A percentile compares a stretch with the other conserved stretches of the same genome.
phyloP scores from a whole-genome alignment of 139 green algal genomes.

The Picochlorum sp. region DNA sequence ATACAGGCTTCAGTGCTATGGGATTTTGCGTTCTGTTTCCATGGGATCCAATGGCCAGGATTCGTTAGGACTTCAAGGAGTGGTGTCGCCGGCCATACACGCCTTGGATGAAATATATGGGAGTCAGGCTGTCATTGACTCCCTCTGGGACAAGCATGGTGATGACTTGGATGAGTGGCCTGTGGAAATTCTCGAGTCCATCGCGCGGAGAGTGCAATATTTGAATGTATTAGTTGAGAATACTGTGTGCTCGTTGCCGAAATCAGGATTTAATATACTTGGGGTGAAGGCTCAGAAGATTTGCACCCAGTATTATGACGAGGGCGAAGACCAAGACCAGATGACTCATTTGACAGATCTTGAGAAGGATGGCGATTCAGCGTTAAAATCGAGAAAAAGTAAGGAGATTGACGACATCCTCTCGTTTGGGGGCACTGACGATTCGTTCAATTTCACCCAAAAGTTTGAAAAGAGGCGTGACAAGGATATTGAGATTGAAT shows the following conservation, averaged over 20 bases:
- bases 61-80: conserved; percentile 19
- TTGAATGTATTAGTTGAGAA: conserved; percentile 19
- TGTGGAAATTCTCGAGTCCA: conserved; percentile 34
- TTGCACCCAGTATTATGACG: too few species aligned
- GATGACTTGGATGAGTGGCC: conserved; percentile 41
- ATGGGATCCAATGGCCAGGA: conserved; percentile 13
- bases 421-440: conserved; percentile 22
- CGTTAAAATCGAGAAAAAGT: conserved; percentile 20
- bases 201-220: conserved; percentile 36
- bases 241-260: conserved; percentile 24
- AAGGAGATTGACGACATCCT: conserved; percentile 31
- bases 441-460: conserved; percentile 1
- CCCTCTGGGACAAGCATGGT: conserved; percentile 42
- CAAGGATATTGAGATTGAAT: not conserved
- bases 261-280: conserved; percentile 20
- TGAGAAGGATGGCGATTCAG: not conserved
- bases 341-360: too few species aligned
- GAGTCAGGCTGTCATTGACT: conserved; percentile 50
- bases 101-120: conserved; percentile 65
- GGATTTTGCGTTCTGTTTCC: conserved; percentile 34
- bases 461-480: not conserved
- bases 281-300: conserved; percentile 4
- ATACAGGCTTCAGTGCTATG: conserved; percentile 75
- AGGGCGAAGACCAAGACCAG: too few species aligned
- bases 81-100: conserved; percentile 2